phyloP scores from a whole-genome alignment of 73 alveolate genomes.

The Uronychia binucleata region DNA sequence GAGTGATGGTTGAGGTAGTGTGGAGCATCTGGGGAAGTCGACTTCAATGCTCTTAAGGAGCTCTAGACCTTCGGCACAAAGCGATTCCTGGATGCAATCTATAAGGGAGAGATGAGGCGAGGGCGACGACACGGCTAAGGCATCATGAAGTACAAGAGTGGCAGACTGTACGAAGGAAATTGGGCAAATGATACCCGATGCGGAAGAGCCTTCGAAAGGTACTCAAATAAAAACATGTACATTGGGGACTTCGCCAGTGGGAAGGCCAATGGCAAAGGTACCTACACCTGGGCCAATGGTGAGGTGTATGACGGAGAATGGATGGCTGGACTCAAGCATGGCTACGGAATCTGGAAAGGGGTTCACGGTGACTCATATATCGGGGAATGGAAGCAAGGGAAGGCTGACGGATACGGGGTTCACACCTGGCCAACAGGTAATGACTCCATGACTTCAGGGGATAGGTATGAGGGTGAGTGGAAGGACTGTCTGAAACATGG shows the following conservation, averaged over 20 bases:
- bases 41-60: not conserved
- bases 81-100: not conserved
- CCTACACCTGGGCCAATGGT: slow-evolving; percentile 16
- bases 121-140: slow-evolving; percentile 26
- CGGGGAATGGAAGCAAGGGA: not conserved
- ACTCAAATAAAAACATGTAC: slow-evolving; percentile 46
- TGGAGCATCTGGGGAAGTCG: no score
- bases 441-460: slow-evolving; percentile 23
- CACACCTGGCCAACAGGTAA: slow-evolving; percentile 12
- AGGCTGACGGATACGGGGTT: slow-evolving; percentile 5
- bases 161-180: slow-evolving; percentile 50
- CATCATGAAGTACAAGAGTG: slow-evolving; percentile 58
- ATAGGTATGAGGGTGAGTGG: slow-evolving; percentile 72
- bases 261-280: slow-evolving; percentile 54
- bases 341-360: not conserved
- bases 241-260: slow-evolving; percentile 40
- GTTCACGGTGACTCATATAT: not conserved
- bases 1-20: no score
- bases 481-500: slow-evolving; percentile 66
- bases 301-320: slow-evolving; percentile 53
- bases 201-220: slow-evolving; percentile 57
- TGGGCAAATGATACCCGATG: slow-evolving; percentile 57
- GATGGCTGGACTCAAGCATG: slow-evolving; percentile 16
- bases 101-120: not conserved
- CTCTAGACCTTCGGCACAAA: not conserved